These are phyloP conservation scores for Arabidopsis lyrata DNA, from an alignment of 441 rosid genomes.

Conservation along the genomic window DNA sequence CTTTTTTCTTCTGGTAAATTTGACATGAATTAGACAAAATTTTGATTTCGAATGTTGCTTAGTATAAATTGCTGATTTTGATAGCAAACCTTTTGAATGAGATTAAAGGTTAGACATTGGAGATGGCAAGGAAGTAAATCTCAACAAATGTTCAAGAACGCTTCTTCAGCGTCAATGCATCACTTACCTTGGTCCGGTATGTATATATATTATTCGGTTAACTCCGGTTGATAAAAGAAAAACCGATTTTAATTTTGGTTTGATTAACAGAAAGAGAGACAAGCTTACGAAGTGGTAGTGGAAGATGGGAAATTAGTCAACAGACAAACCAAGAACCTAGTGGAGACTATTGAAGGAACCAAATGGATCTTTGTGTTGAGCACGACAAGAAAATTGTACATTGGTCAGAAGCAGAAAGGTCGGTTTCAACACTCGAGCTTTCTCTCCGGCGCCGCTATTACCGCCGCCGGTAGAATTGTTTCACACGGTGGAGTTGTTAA, in stretches of 20 bases:
- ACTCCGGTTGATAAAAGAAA: neutral
- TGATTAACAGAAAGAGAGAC: conserved; percentile 59
- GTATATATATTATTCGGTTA: neutral
- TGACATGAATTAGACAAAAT: conserved; percentile 12
- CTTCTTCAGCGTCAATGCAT: conserved; percentile 66
- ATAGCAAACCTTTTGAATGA: conserved; percentile 19
- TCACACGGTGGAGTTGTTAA: conserved; percentile 55
- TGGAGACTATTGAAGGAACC: conserved; percentile 57
- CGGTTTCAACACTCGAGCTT: conserved; percentile 74
- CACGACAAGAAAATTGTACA: conserved; percentile 60
- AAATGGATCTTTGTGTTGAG: conserved; percentile 79
- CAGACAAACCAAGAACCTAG: conserved; percentile 45
- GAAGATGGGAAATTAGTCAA: conserved; percentile 61
- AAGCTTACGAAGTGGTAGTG: conserved; percentile 58
- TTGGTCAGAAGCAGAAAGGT: conserved; percentile 65
- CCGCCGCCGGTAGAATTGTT: conserved; percentile 76
- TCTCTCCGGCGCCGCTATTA: conserved; percentile 73
- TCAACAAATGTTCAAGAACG: conserved; percentile 59
- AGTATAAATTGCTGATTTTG: neutral
- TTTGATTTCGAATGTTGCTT: neutral
- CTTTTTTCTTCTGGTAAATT: conserved; percentile 73
- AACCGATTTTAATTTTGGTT: neutral
- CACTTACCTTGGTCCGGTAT: conserved; percentile 75
- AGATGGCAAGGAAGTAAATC: conserved; percentile 62
- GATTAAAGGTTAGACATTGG: conserved; percentile 71